Evolutionary conservation across 345 rosid genomes (phyloP).

Genomic region (Camelina sativa): DNA sequence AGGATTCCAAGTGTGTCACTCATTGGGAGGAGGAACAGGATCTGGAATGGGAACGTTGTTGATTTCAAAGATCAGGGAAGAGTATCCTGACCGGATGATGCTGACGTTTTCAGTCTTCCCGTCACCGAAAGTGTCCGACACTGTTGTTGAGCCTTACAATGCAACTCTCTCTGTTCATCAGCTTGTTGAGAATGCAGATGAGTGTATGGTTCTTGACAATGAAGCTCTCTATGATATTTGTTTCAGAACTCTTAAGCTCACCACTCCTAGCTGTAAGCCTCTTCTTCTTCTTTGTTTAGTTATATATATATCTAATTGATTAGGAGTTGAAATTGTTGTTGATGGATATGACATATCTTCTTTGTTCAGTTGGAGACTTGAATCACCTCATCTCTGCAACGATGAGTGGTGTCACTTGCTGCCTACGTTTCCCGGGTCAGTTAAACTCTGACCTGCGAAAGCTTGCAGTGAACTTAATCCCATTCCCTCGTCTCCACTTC

Average conservation of each 20-base stretch:
- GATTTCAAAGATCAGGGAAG: constrained; percentile 72
- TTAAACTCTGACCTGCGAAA: constrained; percentile 77
- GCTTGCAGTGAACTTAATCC: constrained; percentile 75
- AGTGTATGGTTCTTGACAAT: constrained; percentile 75
- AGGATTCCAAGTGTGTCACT: constrained; percentile 81
- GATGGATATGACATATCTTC: too few species aligned
- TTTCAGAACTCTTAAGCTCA: constrained; percentile 76
- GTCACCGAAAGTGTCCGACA: constrained; percentile 73
- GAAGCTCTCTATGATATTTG: constrained; percentile 80
- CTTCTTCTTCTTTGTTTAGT: neutral
- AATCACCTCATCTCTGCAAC: constrained; percentile 79
- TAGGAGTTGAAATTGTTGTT: neutral
- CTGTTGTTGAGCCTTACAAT: constrained; percentile 79
- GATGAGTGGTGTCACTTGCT: constrained; percentile 83
- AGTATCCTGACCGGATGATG: constrained; percentile 78
- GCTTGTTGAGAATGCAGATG: constrained; percentile 78
- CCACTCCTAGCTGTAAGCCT: constrained; percentile 73
- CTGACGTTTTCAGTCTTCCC: constrained; percentile 72
- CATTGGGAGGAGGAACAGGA: constrained; percentile 74
- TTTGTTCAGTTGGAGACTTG: constrained; percentile 63
- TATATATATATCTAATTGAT: neutral
- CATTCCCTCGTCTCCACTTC: constrained; percentile 79
- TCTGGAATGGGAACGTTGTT: constrained; percentile 78
- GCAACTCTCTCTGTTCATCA: constrained; percentile 81
- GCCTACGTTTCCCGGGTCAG: constrained; percentile 79